Percentiles rank a stretch among this genome's conserved stretches.
These are phyloP conservation scores for Fomitopsis schrenkii DNA, from an alignment of 1,284 basidiomycete genomes.

Conservation along the genomic window DNA sequence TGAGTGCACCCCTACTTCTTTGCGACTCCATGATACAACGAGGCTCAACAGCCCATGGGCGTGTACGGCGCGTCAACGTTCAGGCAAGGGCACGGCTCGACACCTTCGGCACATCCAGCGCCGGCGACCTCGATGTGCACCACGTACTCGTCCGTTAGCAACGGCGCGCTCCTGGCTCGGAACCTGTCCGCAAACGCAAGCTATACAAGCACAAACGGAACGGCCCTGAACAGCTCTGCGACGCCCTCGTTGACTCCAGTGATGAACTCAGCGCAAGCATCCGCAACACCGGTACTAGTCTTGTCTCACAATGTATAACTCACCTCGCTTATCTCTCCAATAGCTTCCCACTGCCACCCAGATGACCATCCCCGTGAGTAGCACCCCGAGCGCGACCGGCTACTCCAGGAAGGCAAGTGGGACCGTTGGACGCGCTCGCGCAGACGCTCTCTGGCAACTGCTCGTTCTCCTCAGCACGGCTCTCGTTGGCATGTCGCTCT, in stretches of 20 bases:
- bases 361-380: neutral
- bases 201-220: neutral
- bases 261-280: neutral
- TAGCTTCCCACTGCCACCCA: neutral
- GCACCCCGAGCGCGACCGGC: neutral
- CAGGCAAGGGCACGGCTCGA: slow-evolving; percentile 56
- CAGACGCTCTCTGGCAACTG: neutral
- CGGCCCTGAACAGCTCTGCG: neutral
- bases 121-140: slow-evolving; percentile 54
- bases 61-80: slow-evolving; percentile 67
- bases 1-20: slow-evolving; percentile 12
- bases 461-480: neutral
- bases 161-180: slow-evolving; percentile 24
- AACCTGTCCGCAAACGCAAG: neutral
- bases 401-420: neutral
- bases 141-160: slow-evolving; percentile 36
- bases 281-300: slow-evolving; percentile 3
- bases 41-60: slow-evolving; percentile 52
- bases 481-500: slow-evolving; percentile 1
- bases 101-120: slow-evolving; percentile 56
- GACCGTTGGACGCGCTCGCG: neutral
- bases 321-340: neutral
- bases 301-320: neutral
- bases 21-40: slow-evolving; percentile 4
- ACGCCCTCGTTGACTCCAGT: slow-evolving; percentile 1